These are phyloP conservation scores for Lactarius akahatsu DNA, from an alignment of 768 basidiomycete species.

Conservation along the genomic window DNA sequence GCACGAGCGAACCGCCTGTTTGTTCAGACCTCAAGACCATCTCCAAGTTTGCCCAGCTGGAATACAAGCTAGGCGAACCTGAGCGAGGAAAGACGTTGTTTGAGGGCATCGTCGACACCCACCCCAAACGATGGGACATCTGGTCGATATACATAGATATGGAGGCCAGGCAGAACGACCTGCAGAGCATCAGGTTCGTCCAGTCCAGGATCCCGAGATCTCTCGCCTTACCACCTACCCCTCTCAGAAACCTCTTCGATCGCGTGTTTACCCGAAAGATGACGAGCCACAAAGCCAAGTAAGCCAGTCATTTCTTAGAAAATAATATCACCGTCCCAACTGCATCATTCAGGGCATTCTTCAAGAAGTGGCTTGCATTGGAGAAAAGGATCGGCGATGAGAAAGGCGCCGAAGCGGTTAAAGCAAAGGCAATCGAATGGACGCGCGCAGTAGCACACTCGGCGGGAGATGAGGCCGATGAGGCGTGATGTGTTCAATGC, in stretches of 20 bases:
- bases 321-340: background rate
- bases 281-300: slow-evolving; percentile 96
- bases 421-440: slow-evolving; percentile 91
- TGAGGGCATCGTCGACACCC: slow-evolving; percentile 93
- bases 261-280: slow-evolving; percentile 82
- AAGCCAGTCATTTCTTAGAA: slow-evolving; percentile 35
- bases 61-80: slow-evolving; percentile 91
- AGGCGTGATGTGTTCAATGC: slow-evolving; percentile 20
- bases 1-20: background rate
- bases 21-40: slow-evolving; percentile 88
- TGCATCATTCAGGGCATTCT: slow-evolving; percentile 63
- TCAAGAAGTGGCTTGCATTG: slow-evolving; percentile 95
- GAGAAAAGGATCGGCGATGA: slow-evolving; percentile 88
- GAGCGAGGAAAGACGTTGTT: slow-evolving; percentile 96
- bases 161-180: slow-evolving; percentile 78
- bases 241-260: slow-evolving; percentile 77
- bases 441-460: slow-evolving; percentile 53
- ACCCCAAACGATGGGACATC: slow-evolving; percentile 91
- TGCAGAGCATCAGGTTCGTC: slow-evolving; percentile 71
- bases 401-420: slow-evolving; percentile 75
- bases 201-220: slow-evolving; percentile 1
- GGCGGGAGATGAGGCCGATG: slow-evolving; percentile 13
- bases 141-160: slow-evolving; percentile 98
- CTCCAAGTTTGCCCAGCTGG: slow-evolving; percentile 90
- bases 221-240: background rate